phyloP scores from a whole-genome alignment of 192 early-diverging fungal genomes.

The Funneliformis mosseae region DNA sequence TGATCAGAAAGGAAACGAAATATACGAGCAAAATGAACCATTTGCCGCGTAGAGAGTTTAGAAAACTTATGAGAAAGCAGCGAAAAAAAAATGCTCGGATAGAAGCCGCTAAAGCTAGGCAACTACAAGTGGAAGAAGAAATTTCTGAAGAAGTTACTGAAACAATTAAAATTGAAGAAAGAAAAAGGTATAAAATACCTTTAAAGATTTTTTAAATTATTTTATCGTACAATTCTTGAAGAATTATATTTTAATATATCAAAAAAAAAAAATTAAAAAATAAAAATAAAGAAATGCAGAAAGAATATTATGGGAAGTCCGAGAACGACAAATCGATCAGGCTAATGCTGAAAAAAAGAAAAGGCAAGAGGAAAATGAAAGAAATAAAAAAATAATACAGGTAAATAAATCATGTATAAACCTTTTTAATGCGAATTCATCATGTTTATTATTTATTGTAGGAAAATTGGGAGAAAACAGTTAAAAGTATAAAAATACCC shows the following conservation, averaged over 20 bases:
- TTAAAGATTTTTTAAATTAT: not conserved
- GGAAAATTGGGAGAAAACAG: constrained; percentile 38
- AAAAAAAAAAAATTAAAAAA: too few relatives aligned
- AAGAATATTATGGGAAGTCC: constrained; percentile 35
- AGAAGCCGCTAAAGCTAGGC: not conserved
- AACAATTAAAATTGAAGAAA: constrained; percentile 9
- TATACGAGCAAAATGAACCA: not conserved
- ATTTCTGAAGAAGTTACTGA: not conserved
- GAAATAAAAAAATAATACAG: constrained; percentile 35
- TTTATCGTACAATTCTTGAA: not conserved
- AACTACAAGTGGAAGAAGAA: not conserved
- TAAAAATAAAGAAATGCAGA: constrained; percentile 27
- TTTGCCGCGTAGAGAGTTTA: not conserved
- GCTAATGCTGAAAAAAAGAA: constrained; percentile 24
- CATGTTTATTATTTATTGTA: not conserved
- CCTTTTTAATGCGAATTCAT: not conserved
- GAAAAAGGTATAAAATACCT: constrained; percentile 1
- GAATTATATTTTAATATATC: not conserved
- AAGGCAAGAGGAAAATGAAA: constrained; percentile 29
- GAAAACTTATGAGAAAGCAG: constrained; percentile 10
- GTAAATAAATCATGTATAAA: constrained; percentile 18
- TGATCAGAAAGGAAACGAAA: not conserved
- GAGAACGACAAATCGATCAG: constrained; percentile 32
- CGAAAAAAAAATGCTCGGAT: not conserved
- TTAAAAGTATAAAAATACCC: constrained; percentile 30